Evolutionary conservation across 352 stramenopile genomes (phyloP), one percentile per base, ranked within the genome.

Genomic region (Phytophthora aleatoria): DNA sequence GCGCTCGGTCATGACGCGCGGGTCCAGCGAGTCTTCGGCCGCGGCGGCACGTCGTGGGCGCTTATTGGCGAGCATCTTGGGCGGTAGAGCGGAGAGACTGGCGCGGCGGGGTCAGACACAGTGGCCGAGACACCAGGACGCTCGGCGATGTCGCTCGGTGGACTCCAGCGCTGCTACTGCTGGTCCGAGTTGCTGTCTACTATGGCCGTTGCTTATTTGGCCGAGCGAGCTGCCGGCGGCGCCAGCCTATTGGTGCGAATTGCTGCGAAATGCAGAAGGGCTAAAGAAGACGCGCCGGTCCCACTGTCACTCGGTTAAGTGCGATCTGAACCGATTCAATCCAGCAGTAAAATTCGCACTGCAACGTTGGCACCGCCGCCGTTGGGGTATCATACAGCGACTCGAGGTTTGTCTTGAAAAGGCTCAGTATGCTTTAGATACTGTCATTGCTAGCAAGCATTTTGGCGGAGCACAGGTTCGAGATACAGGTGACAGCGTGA

Each of bases 1-100:
- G 24, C 86, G 78, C 68, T 95, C 86, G 0, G 86, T 95, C 86
- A 95, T 95, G 39, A 90, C 72, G 31, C 78, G 85, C 54, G 80
- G 83, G 64, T 92, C 69, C 52, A 71, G 54, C 24, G 60, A 61
- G 52, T 75, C 63, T 65, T 75, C 69, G 42, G 64, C 5, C 24
- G 57, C 57, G 11, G 55, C 60, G 33, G 68, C 53, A 45, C 69
- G 69, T 30, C 69, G 69, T 26, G 61, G 67, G 38, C 69, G 69
- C 43, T 76, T 76, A n/a, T 27, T 58, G 24, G 67, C 62, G 44
- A 74, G 42, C 67, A 74, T 74, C 15, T 44, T 36, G 42, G 10
- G n/a, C 16, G 20, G 7, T 15, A 53, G 13, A 42, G 45, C 26
- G 7, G 13, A 28, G 16, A 53, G 7, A 35, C 15, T 28, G 24